Evolutionary conservation across 2,329 filamentous ascomycete species (phyloP).

Genomic region (Diaporthe vexans): DNA sequence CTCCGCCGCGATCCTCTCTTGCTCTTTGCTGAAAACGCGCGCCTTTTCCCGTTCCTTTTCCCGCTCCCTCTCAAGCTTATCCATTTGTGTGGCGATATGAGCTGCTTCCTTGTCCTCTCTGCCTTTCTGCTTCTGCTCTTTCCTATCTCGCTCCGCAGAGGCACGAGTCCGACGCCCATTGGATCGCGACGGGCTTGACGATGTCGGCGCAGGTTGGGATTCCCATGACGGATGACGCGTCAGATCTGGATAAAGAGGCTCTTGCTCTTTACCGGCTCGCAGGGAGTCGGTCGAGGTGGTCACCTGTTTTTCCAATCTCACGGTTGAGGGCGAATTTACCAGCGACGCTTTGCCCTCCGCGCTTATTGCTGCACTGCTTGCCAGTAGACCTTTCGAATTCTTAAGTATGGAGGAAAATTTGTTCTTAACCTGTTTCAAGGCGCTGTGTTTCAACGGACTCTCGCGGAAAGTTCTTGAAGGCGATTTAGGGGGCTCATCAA

Average conservation of each 20-base stretch:
- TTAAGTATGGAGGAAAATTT: constrained; percentile 93
- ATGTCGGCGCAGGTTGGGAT: constrained; percentile 49
- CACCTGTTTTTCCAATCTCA: constrained; percentile 59
- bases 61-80: constrained; percentile 76
- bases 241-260: constrained; percentile 62
- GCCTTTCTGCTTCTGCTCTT: constrained; percentile 74
- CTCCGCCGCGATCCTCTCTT: constrained; percentile 67
- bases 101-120: constrained; percentile 72
- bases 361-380: constrained; percentile 77
- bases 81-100: constrained; percentile 71
- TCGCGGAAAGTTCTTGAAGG: constrained; percentile 72
- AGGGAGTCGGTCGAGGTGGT: constrained; percentile 65
- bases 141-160: constrained; percentile 71
- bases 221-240: constrained; percentile 54
- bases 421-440: constrained; percentile 88
- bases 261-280: constrained; percentile 47
- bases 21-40: constrained; percentile 69
- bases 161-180: constrained; percentile 67
- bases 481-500: constrained; percentile 64
- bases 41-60: constrained; percentile 80
- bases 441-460: constrained; percentile 66
- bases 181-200: constrained; percentile 59
- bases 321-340: constrained; percentile 65
- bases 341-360: constrained; percentile 73
- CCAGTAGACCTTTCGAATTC: constrained; percentile 87